Base-by-base conservation (phyloP, 164 flowering plant species). In the Kalanchoe fedtschenkoi region DNA sequence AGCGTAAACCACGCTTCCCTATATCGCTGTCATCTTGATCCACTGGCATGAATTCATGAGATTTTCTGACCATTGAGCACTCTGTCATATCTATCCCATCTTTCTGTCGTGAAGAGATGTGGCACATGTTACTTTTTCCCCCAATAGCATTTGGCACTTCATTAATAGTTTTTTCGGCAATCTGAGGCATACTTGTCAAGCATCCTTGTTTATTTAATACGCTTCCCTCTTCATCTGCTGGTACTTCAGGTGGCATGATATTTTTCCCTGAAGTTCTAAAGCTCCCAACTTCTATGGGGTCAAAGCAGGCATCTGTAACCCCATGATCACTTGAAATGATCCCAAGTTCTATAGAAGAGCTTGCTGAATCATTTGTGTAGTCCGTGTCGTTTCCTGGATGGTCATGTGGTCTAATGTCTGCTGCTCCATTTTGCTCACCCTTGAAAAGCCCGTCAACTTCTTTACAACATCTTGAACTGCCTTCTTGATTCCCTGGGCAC, bases 21-120 rank as follows among this genome's bases (percentile, higher is more conserved):
- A 66, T 37, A 38, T 63, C 63, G 41, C 47, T 65, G 9, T 62
- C 64, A 42, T 14, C 68, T 60, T 69, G 62, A 59, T 38, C 38
- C 29, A 26, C 35, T 54, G 59, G 65, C 60, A 71, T 62, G 32
- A 32, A 35, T 34, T 28, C 29, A 42, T 62, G 24, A n/a, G n/a
- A n/a, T n/a, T n/a, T n/a, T n/a, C n/a, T n/a, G 22, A 51, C 21
- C 14, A 26, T 51, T 17, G 56, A 51, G 56, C 56, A 37, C 39
- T 37, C 39, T 8, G 39, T 26, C 56, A 51, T 51, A 51, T 26
- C 32, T 24, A 5, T 24, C 17, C 56, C 56, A 51, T 51, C 56
- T 10, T 22, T 21, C 24, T 47, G 54, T 22, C 54, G 14, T 21
- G 54, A 47, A 47, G 29, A 47, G 14, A 0, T 29, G 11, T 47